Evolutionary conservation across 2,329 filamentous ascomycete species (phyloP).

Genomic region (Alternaria arbusti): DNA sequence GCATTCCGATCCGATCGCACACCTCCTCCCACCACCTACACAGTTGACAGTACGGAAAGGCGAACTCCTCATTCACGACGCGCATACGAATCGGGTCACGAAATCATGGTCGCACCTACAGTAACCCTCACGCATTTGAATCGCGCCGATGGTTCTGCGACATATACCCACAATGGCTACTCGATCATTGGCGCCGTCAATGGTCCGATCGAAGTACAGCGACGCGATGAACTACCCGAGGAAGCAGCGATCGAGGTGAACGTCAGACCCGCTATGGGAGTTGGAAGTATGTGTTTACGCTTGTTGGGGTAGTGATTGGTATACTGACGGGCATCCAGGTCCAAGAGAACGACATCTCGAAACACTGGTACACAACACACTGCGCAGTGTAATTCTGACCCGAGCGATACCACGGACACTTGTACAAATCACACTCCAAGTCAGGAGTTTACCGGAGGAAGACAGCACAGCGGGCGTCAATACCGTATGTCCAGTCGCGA

Average conservation of each 20-base stretch:
- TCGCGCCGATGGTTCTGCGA: constrained; percentile 80
- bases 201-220: constrained; percentile 87
- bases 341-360: constrained; percentile 75
- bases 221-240: constrained; percentile 89
- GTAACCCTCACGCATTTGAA: constrained; percentile 58
- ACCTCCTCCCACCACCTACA: background rate
- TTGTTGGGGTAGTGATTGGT: background rate
- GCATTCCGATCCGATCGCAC: background rate
- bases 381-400: constrained; percentile 76
- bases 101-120: constrained; percentile 36
- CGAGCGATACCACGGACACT: constrained; percentile 77
- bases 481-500: constrained; percentile 57
- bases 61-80: background rate
- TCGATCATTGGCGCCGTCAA: constrained; percentile 86
- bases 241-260: constrained; percentile 90
- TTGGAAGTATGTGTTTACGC: constrained; percentile 63
- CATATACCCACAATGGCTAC: constrained; percentile 77
- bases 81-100: background rate
- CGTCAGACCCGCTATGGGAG: constrained; percentile 82
- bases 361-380: constrained; percentile 71
- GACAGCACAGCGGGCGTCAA: constrained; percentile 66
- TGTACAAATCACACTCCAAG: constrained; percentile 82
- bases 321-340: constrained; percentile 30
- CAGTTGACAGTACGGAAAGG: background rate
- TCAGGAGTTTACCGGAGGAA: constrained; percentile 72